phyloP scores from a whole-genome alignment of 2,329 filamentous ascomycete species.

The Penicillium sp. region DNA sequence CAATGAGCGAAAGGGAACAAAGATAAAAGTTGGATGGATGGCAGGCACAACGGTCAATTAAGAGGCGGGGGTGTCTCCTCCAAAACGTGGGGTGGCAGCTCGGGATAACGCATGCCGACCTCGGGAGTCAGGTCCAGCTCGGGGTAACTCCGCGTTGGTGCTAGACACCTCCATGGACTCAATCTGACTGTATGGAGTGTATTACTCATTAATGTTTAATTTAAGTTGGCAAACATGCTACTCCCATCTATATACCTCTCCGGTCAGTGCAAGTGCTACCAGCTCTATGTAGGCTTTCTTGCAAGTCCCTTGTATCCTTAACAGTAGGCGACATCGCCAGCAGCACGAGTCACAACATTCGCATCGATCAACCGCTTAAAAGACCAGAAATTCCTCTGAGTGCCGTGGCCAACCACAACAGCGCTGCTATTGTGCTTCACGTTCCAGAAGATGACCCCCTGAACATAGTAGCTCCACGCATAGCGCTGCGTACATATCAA shows the following conservation, averaged over 20 bases:
- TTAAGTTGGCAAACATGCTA: too few species aligned
- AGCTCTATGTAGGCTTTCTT: too few species aligned
- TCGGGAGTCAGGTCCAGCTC: constrained; percentile 1
- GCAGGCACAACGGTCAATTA: neutral
- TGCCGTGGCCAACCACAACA: constrained; percentile 18
- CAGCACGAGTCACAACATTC: too few species aligned
- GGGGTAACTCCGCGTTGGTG: constrained; percentile 10
- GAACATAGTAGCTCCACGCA: constrained; percentile 15
- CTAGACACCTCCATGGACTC: too few species aligned
- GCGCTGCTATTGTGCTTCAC: constrained; percentile 20
- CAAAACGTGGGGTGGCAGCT: constrained; percentile 9
- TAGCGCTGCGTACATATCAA: constrained; percentile 15
- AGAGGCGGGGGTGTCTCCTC: neutral
- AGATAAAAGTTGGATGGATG: neutral
- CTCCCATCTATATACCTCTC: too few species aligned
- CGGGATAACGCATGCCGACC: constrained; percentile 5
- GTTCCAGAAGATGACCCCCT: constrained; percentile 23
- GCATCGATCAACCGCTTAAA: too few species aligned
- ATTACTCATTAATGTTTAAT: too few species aligned
- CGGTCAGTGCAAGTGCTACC: too few species aligned
- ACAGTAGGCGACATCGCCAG: too few species aligned
- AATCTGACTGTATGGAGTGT: too few species aligned
- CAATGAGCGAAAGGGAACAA: neutral
- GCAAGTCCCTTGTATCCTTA: too few species aligned
- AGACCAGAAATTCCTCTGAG: too few species aligned